Evolutionary conservation across 1,284 basidiomycete species (phyloP), one percentile per base, ranked within the genome.

Genomic region (Trichosporon sp.): DNA sequence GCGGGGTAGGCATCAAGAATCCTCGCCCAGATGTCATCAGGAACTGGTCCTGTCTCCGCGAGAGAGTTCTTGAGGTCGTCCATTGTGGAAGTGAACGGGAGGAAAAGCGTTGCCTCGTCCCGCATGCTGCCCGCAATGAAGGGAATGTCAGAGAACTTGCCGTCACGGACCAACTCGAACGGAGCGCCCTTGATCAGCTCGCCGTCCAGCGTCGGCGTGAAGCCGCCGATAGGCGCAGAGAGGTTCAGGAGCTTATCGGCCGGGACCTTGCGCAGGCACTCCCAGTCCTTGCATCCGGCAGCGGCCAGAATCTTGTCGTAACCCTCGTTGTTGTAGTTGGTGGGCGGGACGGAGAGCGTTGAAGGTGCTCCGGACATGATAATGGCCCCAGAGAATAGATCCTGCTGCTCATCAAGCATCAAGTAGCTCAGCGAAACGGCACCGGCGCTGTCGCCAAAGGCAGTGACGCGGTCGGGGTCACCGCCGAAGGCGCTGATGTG

Each of bases 401-500:
- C 73, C 32, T 71, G 68, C 47, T 73, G 65, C 18, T 70, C 71
- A 21, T 79, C 73, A 21, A 83, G 72, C 69, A 78, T 75, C 12
- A 81, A 75, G 35, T 78, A 47, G 2, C 75, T 71, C 60, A 82
- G 77, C 6, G 75, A 71, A 34, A 83, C 81, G 3, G 81, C 79
- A 11, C 83, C 82, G 0, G 83, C 83, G 2, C 75, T 78, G 69
- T 84, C 77, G 7, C 84, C 84, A 67, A 79, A 78, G 25, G 83
- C 74, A 0, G 83, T 84, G 2, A 81, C 82, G 69, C 83, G 81
- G n/a, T 70, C 68, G 6, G 77, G 75, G 70, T 86, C 82, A 21
- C 86, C 86, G 2, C 86, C 86, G 68, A 86, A 86, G 2, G 76
- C 75, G 29, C 70, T 73, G 65, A 87, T 85, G 71, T 86, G 83